Evolutionary conservation across 805 yeast genomes (phyloP).

Genomic region (Pichia deserticola): DNA sequence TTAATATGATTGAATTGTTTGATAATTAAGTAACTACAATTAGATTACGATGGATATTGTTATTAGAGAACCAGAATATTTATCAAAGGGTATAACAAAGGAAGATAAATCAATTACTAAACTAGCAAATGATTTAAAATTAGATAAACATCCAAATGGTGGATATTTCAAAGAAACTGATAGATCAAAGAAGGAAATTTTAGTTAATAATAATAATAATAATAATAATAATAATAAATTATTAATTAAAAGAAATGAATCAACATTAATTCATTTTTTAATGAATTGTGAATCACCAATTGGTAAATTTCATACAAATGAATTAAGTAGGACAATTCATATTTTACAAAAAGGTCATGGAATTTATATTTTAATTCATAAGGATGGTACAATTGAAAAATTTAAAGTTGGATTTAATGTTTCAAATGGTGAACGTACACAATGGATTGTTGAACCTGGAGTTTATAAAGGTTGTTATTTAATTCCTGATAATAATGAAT

Average conservation of each 20-base stretch:
- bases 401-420: conserved; percentile 48
- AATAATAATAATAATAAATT: neutral
- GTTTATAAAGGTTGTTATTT: conserved; percentile 50
- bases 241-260: conserved; percentile 9
- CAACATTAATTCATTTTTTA: conserved; percentile 47
- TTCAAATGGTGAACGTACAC: conserved; percentile 41
- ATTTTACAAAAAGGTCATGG: conserved; percentile 50
- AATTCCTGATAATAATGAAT: conserved; percentile 25
- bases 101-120: conserved; percentile 20
- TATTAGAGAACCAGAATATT: conserved; percentile 20
- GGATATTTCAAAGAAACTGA: conserved; percentile 54
- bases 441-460: conserved; percentile 61
- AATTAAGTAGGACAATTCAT: conserved; percentile 44
- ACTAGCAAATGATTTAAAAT: conserved; percentile 30
- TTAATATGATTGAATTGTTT: too few relatives aligned
- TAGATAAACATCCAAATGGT: conserved; percentile 46
- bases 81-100: conserved; percentile 6
- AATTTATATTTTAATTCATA: conserved; percentile 45
- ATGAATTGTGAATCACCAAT: conserved; percentile 43
- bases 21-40: too few relatives aligned
- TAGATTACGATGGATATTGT: too few relatives aligned
- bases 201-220: neutral
- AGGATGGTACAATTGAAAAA: conserved; percentile 41
- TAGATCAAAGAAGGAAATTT: conserved; percentile 27
- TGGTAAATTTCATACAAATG: conserved; percentile 44